Percentiles rank a stretch among this genome's conserved stretches.
phyloP scores from a whole-genome alignment of 306 rosid genomes.

The Fragaria ananassa region DNA sequence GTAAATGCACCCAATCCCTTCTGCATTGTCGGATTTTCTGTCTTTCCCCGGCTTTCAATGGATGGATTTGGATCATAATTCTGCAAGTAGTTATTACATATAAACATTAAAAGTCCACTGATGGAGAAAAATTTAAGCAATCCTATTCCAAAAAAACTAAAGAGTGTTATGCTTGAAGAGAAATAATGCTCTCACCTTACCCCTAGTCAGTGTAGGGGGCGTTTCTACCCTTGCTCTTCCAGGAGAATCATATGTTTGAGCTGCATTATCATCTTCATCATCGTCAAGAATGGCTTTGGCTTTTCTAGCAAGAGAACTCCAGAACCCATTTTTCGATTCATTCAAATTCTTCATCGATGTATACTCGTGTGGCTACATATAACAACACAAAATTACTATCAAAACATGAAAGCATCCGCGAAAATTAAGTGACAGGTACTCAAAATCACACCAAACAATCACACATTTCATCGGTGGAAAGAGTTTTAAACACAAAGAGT shows the following conservation, averaged over 20 bases:
- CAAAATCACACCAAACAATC: not conserved
- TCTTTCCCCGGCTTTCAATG: conserved; percentile 52
- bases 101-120: conserved; percentile 19
- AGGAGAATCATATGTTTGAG: conserved; percentile 42
- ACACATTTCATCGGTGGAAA: not conserved
- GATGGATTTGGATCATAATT: conserved; percentile 38
- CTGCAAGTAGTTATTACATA: conserved; percentile 36
- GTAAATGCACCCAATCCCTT: conserved; percentile 79
- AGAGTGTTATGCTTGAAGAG: not conserved
- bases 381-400: conserved; percentile 39
- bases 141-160: not conserved
- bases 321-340: conserved; percentile 85
- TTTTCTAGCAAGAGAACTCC: conserved; percentile 89
- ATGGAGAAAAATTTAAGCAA: conserved; percentile 3
- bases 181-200: conserved; percentile 47
- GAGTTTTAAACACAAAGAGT: not conserved
- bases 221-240: conserved; percentile 37
- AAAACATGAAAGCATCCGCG: not conserved
- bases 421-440: not conserved
- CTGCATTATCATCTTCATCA: conserved; percentile 58
- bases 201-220: conserved; percentile 44
- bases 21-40: conserved; percentile 55
- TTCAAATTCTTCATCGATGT: conserved; percentile 66
- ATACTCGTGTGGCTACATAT: conserved; percentile 55
- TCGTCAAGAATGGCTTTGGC: conserved; percentile 87